phyloP scores from a whole-genome alignment of 2,329 filamentous ascomycete genomes.

The Fusarium robinianum region DNA sequence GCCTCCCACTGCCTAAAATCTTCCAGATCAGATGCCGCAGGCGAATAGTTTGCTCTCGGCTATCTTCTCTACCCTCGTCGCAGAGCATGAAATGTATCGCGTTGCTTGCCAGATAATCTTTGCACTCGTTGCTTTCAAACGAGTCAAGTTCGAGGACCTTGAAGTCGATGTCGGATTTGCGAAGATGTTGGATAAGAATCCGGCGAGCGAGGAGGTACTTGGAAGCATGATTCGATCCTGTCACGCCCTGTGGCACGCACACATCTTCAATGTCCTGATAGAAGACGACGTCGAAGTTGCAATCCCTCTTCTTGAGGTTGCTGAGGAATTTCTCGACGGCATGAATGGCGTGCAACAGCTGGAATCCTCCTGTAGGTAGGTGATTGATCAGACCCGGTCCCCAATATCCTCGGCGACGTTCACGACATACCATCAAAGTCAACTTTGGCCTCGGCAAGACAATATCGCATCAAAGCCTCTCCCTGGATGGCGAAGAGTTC shows the following conservation, averaged over 20 bases:
- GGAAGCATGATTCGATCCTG: conserved; percentile 20
- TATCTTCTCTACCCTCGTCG: conserved; percentile 59
- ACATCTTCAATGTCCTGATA: conserved; percentile 61
- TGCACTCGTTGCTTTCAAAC: conserved; percentile 54
- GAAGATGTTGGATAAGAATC: conserved; percentile 67
- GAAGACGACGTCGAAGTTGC: conserved; percentile 73
- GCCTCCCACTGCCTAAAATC: conserved; percentile 60
- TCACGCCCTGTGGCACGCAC: conserved; percentile 53
- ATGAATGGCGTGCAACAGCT: conserved; percentile 72
- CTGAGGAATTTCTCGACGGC: conserved; percentile 68
- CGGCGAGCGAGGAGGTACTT: conserved; percentile 67
- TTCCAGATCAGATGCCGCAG: conserved; percentile 35
- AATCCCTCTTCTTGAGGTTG: conserved; percentile 64
- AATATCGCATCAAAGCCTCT: conserved; percentile 70
- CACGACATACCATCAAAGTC: conserved; percentile 63
- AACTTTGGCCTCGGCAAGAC: conserved; percentile 63
- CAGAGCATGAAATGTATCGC: conserved; percentile 70
- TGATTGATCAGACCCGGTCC: conserved; percentile 7
- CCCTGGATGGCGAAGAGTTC: conserved; percentile 76
- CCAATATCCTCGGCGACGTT: too few species aligned
- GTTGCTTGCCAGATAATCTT: conserved; percentile 56
- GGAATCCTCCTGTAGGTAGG: conserved; percentile 58
- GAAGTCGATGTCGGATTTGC: conserved; percentile 9
- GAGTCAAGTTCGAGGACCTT: conserved; percentile 52
- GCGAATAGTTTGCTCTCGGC: conserved; percentile 52